Conservation (phyloP, 306 rosid genomes). For the Fagus crenata region DNA sequence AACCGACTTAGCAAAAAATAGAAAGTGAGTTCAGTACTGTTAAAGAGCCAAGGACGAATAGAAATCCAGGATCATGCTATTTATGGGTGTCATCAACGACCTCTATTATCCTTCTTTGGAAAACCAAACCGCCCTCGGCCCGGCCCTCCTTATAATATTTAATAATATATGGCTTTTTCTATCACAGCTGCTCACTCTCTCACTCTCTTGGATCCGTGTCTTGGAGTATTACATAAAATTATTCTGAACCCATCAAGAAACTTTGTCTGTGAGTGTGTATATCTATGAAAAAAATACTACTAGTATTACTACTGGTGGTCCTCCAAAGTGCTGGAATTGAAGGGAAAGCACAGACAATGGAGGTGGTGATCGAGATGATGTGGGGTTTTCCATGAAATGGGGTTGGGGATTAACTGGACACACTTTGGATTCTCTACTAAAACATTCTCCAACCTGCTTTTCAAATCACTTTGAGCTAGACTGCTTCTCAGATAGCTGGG, state of each 20-base stretch:
- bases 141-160: not conserved
- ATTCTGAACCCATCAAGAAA: conserved; percentile 17
- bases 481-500: conserved; percentile 7
- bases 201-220: conserved; percentile 21
- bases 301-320: not conserved
- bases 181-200: not conserved
- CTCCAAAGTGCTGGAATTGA: conserved; percentile 27
- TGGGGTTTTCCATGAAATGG: conserved; percentile 36
- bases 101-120: conserved; percentile 27
- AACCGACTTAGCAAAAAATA: conserved; percentile 19
- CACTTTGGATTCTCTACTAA: conserved; percentile 29
- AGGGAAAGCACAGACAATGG: conserved; percentile 32
- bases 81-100: conserved; percentile 16
- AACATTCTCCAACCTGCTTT: conserved; percentile 22
- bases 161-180: not conserved
- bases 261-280: conserved; percentile 3
- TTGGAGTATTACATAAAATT: not conserved
- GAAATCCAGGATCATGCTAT: conserved; percentile 12
- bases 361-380: conserved; percentile 41
- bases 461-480: conserved; percentile 27
- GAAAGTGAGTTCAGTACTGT: conserved; percentile 15
- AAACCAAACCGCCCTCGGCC: conserved; percentile 23
- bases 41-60: not conserved
- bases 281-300: not conserved
- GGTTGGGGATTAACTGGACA: conserved; percentile 25